These are phyloP conservation scores for Carex pumila DNA, from an alignment of 176 grass and related monocot genomes.

Conservation along the genomic window DNA sequence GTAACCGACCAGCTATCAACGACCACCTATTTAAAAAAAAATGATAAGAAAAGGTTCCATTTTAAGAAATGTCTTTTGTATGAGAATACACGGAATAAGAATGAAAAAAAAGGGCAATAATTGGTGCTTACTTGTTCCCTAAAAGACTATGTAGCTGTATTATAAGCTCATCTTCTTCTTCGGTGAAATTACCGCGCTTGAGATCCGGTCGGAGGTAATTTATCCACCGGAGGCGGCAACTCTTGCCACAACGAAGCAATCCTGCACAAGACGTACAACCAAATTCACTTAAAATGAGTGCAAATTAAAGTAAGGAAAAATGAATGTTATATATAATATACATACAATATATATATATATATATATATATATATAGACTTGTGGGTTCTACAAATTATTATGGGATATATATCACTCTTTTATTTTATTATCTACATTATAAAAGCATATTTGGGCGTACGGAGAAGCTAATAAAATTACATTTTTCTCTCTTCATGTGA, in stretches of 20 bases:
- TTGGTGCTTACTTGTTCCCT: conserved; percentile 54
- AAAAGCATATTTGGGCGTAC: not conserved
- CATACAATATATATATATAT: not conserved
- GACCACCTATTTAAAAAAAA: conserved; percentile 46
- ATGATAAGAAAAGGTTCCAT: not conserved
- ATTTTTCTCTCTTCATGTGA: not conserved
- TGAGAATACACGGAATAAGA: not conserved
- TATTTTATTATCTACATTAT: not conserved
- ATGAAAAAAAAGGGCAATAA: not conserved
- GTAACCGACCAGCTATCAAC: conserved; percentile 59
- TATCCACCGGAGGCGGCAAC: conserved; percentile 81
- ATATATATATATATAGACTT: not conserved
- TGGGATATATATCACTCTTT: not conserved
- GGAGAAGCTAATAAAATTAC: not conserved
- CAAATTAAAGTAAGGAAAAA: not conserved
- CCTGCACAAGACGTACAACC: conserved; percentile 23
- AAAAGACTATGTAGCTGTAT: conserved; percentile 72
- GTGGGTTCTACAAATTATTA: not conserved
- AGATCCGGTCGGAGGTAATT: conserved; percentile 77
- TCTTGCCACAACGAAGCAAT: conserved; percentile 71
- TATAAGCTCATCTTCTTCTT: conserved; percentile 66
- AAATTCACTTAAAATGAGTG: conserved; percentile 6
- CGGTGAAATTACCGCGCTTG: conserved; percentile 86
- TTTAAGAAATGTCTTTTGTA: not conserved
- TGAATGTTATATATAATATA: not conserved